A percentile compares a stretch with the other conserved stretches of the same genome.
Conservation (phyloP, 176 grass and related monocot genomes). For the Zizania latifolia region DNA sequence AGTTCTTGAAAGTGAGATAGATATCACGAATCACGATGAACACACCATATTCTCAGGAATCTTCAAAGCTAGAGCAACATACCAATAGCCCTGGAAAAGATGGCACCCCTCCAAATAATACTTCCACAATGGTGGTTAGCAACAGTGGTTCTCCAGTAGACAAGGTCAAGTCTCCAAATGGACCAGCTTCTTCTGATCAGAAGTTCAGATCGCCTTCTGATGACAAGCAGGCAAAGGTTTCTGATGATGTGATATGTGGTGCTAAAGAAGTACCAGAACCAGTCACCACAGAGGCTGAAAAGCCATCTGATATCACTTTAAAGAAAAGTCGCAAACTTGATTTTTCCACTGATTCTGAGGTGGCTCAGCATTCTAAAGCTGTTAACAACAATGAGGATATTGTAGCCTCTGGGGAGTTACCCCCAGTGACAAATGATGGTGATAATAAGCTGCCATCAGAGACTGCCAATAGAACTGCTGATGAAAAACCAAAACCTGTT, state of each 20-base stretch:
- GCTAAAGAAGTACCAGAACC: conserved; percentile 31
- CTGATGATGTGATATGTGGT: conserved; percentile 33
- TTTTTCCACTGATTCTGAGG: conserved; percentile 20
- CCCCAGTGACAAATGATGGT: conserved; percentile 29
- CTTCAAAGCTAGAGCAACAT: conserved; percentile 43
- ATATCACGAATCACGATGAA: neutral
- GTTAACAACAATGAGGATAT: conserved; percentile 19
- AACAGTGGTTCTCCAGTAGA: conserved; percentile 30
- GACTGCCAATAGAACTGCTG: conserved; percentile 26
- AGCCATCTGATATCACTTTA: conserved; percentile 26
- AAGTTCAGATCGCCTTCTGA: conserved; percentile 39
- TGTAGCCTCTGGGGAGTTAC: conserved; percentile 10
- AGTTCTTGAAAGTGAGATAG: neutral
- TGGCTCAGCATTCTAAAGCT: conserved; percentile 19
- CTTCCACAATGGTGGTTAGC: conserved; percentile 26
- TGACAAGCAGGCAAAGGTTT: conserved; percentile 23
- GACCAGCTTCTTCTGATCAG: conserved; percentile 58
- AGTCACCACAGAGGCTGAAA: conserved; percentile 15
- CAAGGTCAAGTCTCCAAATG: conserved; percentile 35
- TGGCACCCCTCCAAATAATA: conserved; percentile 22
- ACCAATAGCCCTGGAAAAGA: conserved; percentile 45
- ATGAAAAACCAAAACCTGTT: conserved; percentile 21
- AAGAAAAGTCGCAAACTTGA: conserved; percentile 26
- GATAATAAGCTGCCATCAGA: conserved; percentile 16
- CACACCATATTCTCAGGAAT: conserved; percentile 39